phyloP scores from a whole-genome alignment of 495 filamentous ascomycete species.

The Halenospora varia region DNA sequence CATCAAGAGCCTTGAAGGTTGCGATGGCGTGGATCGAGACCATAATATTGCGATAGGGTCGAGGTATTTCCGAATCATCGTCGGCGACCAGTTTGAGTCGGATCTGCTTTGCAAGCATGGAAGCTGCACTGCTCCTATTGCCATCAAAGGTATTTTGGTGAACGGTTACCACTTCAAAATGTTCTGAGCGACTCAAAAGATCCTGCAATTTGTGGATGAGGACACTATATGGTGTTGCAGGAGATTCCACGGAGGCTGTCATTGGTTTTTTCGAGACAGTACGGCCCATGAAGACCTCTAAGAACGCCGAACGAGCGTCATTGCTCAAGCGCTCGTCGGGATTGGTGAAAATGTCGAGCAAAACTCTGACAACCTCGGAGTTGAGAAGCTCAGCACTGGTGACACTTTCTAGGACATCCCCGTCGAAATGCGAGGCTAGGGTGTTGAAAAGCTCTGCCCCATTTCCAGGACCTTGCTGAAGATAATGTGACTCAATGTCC shows the following conservation, averaged over 20 bases:
- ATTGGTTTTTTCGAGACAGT: conserved; percentile 57
- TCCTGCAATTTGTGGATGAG: conserved; percentile 94
- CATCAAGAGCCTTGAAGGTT: conserved; percentile 94
- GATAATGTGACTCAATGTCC: conserved; percentile 67
- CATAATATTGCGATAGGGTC: conserved; percentile 85
- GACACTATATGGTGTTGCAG: conserved; percentile 82
- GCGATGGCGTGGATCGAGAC: conserved; percentile 98
- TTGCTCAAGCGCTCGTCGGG: conserved; percentile 49
- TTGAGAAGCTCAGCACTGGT: conserved; percentile 95
- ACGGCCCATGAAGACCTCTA: conserved; percentile 91
- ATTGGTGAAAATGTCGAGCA: conserved; percentile 79
- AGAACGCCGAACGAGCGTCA: conserved; percentile 73
- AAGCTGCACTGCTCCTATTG: conserved; percentile 85
- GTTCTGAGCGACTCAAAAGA: conserved; percentile 90
- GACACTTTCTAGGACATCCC: conserved; percentile 82
- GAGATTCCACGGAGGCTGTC: conserved; percentile 57
- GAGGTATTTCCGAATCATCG: conserved; percentile 83
- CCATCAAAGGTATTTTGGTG: conserved; percentile 90
- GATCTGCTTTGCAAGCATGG: conserved; percentile 96
- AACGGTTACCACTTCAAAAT: conserved; percentile 96
- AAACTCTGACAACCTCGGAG: conserved; percentile 78
- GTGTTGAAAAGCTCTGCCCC: conserved; percentile 66
- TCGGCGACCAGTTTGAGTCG: conserved; percentile 86
- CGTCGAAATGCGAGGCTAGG: conserved; percentile 84
- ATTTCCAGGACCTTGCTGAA: conserved; percentile 45